Base-by-base conservation (phyloP, 148 eudicot species). In the Spergularia marina region DNA sequence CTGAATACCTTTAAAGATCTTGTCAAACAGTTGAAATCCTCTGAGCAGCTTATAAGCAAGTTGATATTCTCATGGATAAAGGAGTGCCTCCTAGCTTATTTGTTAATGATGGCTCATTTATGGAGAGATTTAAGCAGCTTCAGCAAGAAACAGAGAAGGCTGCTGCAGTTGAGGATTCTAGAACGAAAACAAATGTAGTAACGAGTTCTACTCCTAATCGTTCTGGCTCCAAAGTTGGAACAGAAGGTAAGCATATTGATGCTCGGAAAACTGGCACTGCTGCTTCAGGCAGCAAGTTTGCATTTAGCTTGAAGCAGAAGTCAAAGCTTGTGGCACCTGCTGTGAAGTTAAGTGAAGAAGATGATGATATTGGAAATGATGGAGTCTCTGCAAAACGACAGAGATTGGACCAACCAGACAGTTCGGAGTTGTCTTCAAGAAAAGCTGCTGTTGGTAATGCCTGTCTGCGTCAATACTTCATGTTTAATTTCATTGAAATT, bases 91-190 rank as follows among this genome's bases (percentile, higher is more conserved):
- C 91, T 75, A 66, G 91, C 77, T 83, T 94, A 75, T 91, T 94
- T 75, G 91, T 77, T 65, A 94, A 91, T 83, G 98, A 94, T 84
- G 96, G 98, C 47, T 94, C 98, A 52, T 94, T 91, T 78, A 87
- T 94, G 99, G 99, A 92, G 89, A 89, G 84, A 84, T 92, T 89
- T 83, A 92, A 92, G 83, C 92, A 91, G 74, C 93, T 92, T 76
- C 91, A 95, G 72, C 80, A 90, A 82, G 89, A 77, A 65, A 77
- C 86, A 71, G 82, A 82, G 78, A 84, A 84, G 78, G 83, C 72
- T 68, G 77, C 78, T 57, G 70, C 76, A n/a, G 64, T 74, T 57
- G 76, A 82, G 66, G 85, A 82, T 74, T 70, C 87, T 82, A 84
- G 69, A 62, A 71, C 82, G 52, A 77, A 81, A 68, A 68, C 73